Conservation (phyloP, 257 asterid genomes). For the Anisodus tanguticus region DNA sequence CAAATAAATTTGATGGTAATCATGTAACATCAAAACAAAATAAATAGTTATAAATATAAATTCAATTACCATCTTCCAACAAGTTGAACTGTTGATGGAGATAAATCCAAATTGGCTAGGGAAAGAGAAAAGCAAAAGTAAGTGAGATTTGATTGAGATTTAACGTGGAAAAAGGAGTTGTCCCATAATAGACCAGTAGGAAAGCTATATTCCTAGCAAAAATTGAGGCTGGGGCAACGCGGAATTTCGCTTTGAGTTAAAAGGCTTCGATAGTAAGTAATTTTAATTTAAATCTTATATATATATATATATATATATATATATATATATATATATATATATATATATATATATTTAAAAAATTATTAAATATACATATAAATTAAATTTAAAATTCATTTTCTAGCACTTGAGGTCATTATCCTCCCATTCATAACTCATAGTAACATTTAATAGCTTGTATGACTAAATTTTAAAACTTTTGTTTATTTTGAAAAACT, state of each 20-base stretch:
- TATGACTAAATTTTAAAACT: too few relatives aligned
- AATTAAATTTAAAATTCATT: too few relatives aligned
- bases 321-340: not conserved
- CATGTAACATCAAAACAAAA: not conserved
- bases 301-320: too few relatives aligned
- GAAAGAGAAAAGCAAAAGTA: conserved; percentile 6
- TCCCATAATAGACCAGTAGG: conserved; percentile 21
- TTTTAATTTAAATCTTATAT: not conserved
- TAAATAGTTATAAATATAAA: too few relatives aligned
- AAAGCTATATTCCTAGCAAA: conserved; percentile 28
- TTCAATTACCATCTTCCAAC: not conserved
- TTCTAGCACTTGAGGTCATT: too few relatives aligned
- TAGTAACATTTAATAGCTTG: not conserved
- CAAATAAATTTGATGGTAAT: not conserved
- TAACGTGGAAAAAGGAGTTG: conserved; percentile 18
- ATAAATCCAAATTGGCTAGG: too few relatives aligned
- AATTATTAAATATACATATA: not conserved
- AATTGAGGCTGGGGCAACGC: not conserved
- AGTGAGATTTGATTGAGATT: conserved; percentile 20
- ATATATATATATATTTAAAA: not conserved
- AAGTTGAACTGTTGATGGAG: not conserved
- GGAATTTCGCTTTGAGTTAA: not conserved
- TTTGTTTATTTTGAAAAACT: too few relatives aligned
- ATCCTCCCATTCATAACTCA: too few relatives aligned
- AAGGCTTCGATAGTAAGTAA: not conserved